Evolutionary conservation across 306 rosid genomes (phyloP).

Genomic region (Rubus parviflorus): DNA sequence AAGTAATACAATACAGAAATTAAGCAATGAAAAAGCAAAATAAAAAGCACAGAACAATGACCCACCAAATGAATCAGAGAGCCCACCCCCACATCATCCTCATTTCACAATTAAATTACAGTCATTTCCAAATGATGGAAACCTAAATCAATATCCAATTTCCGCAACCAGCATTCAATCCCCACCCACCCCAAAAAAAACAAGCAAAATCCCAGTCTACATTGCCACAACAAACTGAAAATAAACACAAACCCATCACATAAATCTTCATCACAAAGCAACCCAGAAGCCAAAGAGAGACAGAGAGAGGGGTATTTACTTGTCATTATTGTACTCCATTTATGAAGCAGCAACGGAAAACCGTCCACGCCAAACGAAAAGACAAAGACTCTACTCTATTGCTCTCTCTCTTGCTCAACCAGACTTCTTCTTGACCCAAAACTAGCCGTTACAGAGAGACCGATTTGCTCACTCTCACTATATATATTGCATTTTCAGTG

Average conservation of each 20-base stretch:
- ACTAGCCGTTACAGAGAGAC: conserved; percentile 42
- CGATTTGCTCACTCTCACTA: conserved; percentile 11
- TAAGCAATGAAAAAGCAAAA: conserved; percentile 18
- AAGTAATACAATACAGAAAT: not conserved
- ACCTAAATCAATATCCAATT: conserved; percentile 3
- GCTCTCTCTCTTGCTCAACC: not conserved
- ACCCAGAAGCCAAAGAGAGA: conserved; percentile 26
- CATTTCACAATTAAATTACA: conserved; percentile 24
- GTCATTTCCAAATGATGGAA: conserved; percentile 12
- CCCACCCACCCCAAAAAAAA: not conserved
- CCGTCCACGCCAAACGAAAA: conserved; percentile 15
- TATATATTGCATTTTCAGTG: conserved; percentile 17
- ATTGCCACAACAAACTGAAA: not conserved
- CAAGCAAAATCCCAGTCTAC: conserved; percentile 8
- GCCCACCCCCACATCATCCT: conserved; percentile 31
- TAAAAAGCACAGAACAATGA: conserved; percentile 29
- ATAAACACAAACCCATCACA: not conserved
- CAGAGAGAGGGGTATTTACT: conserved; percentile 46
- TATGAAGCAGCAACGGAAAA: conserved; percentile 13
- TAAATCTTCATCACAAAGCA: conserved; percentile 20
- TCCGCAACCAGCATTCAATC: conserved; percentile 19
- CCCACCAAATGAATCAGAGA: conserved; percentile 47
- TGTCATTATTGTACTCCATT: conserved; percentile 54
- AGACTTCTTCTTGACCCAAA: conserved; percentile 7
- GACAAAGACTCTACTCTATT: conserved; percentile 11